Evolutionary conservation across 257 asterid genomes (phyloP).

Genomic region (Solanum pimpinellifolium): DNA sequence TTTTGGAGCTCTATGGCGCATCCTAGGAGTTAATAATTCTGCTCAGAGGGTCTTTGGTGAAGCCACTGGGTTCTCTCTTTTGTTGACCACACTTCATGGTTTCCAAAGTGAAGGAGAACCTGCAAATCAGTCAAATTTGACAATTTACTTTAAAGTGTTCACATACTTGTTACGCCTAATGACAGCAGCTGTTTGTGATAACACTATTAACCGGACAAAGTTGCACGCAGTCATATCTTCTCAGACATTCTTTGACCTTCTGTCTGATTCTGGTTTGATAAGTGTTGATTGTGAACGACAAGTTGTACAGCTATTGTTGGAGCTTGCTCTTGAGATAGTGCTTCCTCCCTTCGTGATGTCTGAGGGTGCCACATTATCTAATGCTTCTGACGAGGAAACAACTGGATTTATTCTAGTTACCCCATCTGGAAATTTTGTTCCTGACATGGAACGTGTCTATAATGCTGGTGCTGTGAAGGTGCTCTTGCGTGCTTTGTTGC

Average conservation of each 20-base stretch:
- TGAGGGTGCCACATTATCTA: constrained; percentile 35
- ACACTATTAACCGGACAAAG: constrained; percentile 71
- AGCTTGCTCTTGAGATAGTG: constrained; percentile 85
- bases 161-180: constrained; percentile 80
- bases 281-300: constrained; percentile 87
- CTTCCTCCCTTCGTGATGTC: constrained; percentile 73
- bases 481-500: constrained; percentile 68
- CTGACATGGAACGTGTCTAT: constrained; percentile 68
- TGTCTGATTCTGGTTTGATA: constrained; percentile 74
- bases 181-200: constrained; percentile 79
- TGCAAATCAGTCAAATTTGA: constrained; percentile 25
- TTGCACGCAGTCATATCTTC: constrained; percentile 60
- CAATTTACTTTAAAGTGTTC: constrained; percentile 45
- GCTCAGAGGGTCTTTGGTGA: constrained; percentile 99
- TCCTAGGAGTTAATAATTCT: constrained; percentile 62
- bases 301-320: constrained; percentile 82
- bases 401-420: constrained; percentile 49
- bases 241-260: constrained; percentile 80
- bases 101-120: constrained; percentile 60
- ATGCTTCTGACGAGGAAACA: constrained; percentile 37
- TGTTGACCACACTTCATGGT: constrained; percentile 78
- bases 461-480: constrained; percentile 92
- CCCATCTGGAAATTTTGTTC: constrained; percentile 54
- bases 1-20: constrained; percentile 90
- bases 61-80: constrained; percentile 93